These are phyloP conservation scores for Dipodascus albidus DNA, from an alignment of 805 yeast species.

Conservation along the genomic window DNA sequence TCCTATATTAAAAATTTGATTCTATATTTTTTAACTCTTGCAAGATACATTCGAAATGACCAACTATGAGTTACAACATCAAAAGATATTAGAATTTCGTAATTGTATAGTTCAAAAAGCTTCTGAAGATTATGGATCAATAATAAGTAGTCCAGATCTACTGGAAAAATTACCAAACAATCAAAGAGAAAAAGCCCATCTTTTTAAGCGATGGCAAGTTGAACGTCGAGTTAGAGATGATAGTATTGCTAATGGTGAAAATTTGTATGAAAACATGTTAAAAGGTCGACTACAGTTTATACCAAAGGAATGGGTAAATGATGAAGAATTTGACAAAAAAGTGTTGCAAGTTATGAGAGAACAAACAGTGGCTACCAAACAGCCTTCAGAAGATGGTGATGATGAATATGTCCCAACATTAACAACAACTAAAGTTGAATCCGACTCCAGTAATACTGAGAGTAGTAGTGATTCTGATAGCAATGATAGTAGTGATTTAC, in stretches of 20 bases:
- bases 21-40: background rate
- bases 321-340: background rate
- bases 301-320: background rate
- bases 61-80: slow-evolving; percentile 10
- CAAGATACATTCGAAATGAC: background rate
- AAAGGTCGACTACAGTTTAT: background rate
- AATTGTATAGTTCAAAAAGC: slow-evolving; percentile 10
- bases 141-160: slow-evolving; percentile 3
- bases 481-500: background rate
- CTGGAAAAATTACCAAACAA: slow-evolving; percentile 5
- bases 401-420: background rate
- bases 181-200: background rate
- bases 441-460: background rate
- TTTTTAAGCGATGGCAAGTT: background rate
- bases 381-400: background rate
- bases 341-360: background rate
- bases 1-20: too few relatives aligned
- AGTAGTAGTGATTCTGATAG: background rate
- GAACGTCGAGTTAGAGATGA: background rate
- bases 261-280: background rate
- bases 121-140: slow-evolving; percentile 2
- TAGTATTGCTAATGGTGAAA: background rate
- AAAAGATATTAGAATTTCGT: slow-evolving; percentile 9
- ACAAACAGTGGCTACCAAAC: background rate
- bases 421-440: background rate